Evolutionary conservation across 1,284 basidiomycete genomes (phyloP), one percentile per base, ranked within the genome.

Genomic region (Puccinia triticina): DNA sequence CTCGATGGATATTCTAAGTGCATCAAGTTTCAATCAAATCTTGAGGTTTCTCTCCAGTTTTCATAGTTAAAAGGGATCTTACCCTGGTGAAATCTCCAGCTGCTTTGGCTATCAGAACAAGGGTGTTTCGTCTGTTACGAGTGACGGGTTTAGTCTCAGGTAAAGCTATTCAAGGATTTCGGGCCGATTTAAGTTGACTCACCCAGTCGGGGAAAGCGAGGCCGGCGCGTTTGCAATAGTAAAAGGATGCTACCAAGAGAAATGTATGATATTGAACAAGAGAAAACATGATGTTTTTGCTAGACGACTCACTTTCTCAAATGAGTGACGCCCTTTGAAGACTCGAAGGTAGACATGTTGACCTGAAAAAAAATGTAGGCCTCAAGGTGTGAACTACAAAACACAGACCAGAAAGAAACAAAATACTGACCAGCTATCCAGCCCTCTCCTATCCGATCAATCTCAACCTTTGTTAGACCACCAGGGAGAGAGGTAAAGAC

Each of bases 391-490:
- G 23, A 61, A 64, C 34, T 32, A 8, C 34, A 12, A 16, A 29
- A 64, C 12, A 37, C 23, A 64, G n/a, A 16, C 23, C 7, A 37
- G 32, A 29, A 59, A 29, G 55, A 29, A 61, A 61, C n/a, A n/a
- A n/a, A n/a, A n/a, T n/a, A n/a, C 61, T 67, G 21, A 69, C 77
- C 77, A 67, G 77, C 66, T 26, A 37, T 61, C 77, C 77, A 78
- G 23, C 77, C 77, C 32, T 78, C 64, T 53, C 66, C 77, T 32
- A 78, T 14, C 14, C 61, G 77, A 18, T 71, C 46, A 48, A 78
- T 61, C 61, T 78, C 77, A 18, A 78, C 48, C 37, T 69, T 67
- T 29, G 77, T 78, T 23, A 78, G 21, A 26, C 61, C 46, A 55
- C 61, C 77, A 67, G 77, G 77, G 29, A 69, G 43, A n/a, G 64